Evolutionary conservation across 2,329 filamentous ascomycete genomes (phyloP), one percentile per base, ranked within the genome.

Genomic region (Arthrobotrys musiformis): DNA sequence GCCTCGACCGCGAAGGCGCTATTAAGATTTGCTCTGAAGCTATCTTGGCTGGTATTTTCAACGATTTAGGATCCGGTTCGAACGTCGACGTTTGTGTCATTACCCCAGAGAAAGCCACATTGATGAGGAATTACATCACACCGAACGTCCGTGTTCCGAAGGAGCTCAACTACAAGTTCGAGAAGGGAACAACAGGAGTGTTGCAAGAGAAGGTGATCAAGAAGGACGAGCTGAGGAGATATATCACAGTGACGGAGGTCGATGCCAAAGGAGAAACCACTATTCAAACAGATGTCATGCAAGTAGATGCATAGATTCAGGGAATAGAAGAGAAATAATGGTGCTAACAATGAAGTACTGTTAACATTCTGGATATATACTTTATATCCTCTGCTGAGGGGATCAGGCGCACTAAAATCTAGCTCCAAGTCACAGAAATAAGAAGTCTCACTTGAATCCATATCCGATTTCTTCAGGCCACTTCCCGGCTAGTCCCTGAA

Each of bases 31-130:
- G 91, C 83, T 89, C 91, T 70, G 91, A 97, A 81, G 94, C 94
- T 54, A 97, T 99, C 82, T 87, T 93, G 86, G 92, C 96, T 9
- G 95, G 95, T 90, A 97, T 99, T 85, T 99, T 95, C 87, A 99
- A 99, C 87, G 95, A 99, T 85, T 84, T 99, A 83, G 95, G 95
- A 13, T 97, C 93, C 2, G 95, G 95, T 81, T 97, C 93, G 83
- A 99, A 99, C 83, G 95, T 99, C 72, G 96, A 99, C 83, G 92
- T 99, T 35, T 94, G 93, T 79, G 89, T 99, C 82, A 99, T 99
- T 83, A 97, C 94, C 78, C 89, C 91, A 82, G 94, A 97, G 81
- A 97, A 81, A 90, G 97, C 95, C 28, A 95, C 92, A 28, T 85
- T 99, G 83, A 88, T 96, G 88, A 89, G 95, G 82, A 97, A 97